These are phyloP conservation scores for Dioscorea zingiberensis DNA, from an alignment of 106 monocot genomes.

Conservation along the genomic window DNA sequence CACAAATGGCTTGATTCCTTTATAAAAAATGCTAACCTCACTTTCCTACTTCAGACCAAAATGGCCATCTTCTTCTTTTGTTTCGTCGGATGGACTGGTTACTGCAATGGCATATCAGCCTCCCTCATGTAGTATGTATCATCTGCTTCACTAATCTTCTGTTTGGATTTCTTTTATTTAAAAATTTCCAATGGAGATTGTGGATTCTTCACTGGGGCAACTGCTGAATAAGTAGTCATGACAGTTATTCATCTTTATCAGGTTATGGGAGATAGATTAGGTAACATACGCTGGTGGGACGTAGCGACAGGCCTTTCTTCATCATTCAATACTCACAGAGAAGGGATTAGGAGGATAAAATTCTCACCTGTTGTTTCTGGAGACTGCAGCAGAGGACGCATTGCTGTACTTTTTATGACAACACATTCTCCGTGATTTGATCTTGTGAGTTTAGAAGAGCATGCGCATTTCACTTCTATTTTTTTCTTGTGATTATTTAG, in stretches of 20 bases:
- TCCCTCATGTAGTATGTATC: too few relatives aligned
- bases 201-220: slow-evolving; percentile 79
- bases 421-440: slow-evolving; percentile 98
- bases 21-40: too few relatives aligned
- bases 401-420: slow-evolving; percentile 94
- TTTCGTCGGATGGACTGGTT: slow-evolving; percentile 76
- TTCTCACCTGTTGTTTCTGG: slow-evolving; percentile 97
- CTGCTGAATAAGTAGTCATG: slow-evolving; percentile 31
- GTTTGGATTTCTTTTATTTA: slow-evolving; percentile 43
- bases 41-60: slow-evolving; percentile 65
- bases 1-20: too few relatives aligned
- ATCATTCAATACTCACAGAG: slow-evolving; percentile 92
- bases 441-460: slow-evolving; percentile 65
- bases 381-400: slow-evolving; percentile 86
- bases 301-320: slow-evolving; percentile 91
- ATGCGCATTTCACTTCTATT: neutral
- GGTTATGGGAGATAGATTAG: slow-evolving; percentile 97
- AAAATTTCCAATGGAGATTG: slow-evolving; percentile 92
- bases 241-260: slow-evolving; percentile 17
- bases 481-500: neutral
- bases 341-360: slow-evolving; percentile 97
- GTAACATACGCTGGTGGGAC: slow-evolving; percentile 99
- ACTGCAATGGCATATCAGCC: slow-evolving; percentile 27
- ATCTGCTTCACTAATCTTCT: neutral
- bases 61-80: slow-evolving; percentile 98